Evolutionary conservation across 2,329 filamentous ascomycete genomes (phyloP), one percentile per base, ranked within the genome.

Genomic region (Colletotrichum salicis): DNA sequence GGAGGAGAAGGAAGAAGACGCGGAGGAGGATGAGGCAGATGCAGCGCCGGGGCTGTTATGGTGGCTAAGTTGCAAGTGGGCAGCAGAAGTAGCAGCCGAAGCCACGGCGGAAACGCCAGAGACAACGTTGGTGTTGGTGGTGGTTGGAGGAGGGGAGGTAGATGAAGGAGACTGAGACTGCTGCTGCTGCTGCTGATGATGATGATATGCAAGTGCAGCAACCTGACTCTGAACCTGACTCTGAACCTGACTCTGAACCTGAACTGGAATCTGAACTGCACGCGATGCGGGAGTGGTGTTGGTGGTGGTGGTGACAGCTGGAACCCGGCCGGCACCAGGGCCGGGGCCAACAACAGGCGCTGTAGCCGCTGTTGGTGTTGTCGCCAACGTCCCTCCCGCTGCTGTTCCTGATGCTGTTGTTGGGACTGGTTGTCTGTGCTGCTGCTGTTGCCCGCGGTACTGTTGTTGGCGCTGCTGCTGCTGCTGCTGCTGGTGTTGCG

Each of bases 351-450:
- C 58, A 24, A 29, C 6, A 22, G 13, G 24, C 58, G 35, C 57
- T 29, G 35, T 59, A 8, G 57, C 27, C 22, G 59, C 27, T 24
- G 41, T 19, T 59, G 37, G n/a, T 61, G 58, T 12, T 62, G 45
- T 22, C 45, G 57, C 35, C 13, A 22, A 10, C 22, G 45, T 15
- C 11, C 19, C 33, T 66, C 54, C 12, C n/a, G 37, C 63, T 58
- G 63, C n/a, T 61, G 41, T n/a, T 54, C 7, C 33, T 71, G 70
- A 37, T 76, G 70, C n/a, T 72, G 67, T 37, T 54, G 51, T 27
- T 27, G 24, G 24, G 24, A 27, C 24, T 27, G 24, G 24, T 27
- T 27, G 24, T 27, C 24, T 27, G 2, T 27, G 24, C 24, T 27
- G 24, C 24, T 27, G 24, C 3, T 27, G 24, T 3, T 27, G 24